Percentiles rank a stretch among this genome's conserved stretches.
Evolutionary conservation across 164 flowering plant genomes (phyloP).

Genomic region (Kalanchoe fedtschenkoi): DNA sequence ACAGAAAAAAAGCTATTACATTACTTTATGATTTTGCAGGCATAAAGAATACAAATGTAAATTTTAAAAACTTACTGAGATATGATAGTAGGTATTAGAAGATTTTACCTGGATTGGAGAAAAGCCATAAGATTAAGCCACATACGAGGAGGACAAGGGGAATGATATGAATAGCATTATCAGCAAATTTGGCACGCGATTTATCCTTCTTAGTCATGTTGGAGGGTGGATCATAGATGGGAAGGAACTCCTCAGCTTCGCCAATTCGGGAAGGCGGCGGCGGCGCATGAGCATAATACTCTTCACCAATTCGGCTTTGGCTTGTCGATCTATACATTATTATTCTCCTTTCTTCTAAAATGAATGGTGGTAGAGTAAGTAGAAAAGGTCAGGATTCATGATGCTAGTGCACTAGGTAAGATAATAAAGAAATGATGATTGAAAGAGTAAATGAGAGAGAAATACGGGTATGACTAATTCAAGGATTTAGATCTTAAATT

Average conservation of each 20-base stretch:
- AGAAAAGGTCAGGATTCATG: not conserved
- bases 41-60: no score
- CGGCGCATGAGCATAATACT: constrained; percentile 3
- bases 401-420: no score
- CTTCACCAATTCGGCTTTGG: constrained; percentile 3
- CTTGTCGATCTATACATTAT: constrained; percentile 1
- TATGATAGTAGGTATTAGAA: no score
- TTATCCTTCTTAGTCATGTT: not conserved
- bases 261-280: constrained; percentile 1
- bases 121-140: constrained; percentile 1
- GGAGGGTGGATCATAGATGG: not conserved
- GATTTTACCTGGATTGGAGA: constrained; percentile 8
- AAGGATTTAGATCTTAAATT: no score
- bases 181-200: not conserved
- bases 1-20: no score
- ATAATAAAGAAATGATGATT: no score
- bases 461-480: no score
- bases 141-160: constrained; percentile 1
- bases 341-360: not conserved
- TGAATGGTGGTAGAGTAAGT: not conserved
- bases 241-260: constrained; percentile 4
- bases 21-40: no score
- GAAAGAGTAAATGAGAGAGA: no score
- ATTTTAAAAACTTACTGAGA: no score
- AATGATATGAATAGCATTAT: constrained; percentile 2